Evolutionary conservation across 1,284 basidiomycete genomes (phyloP).

Genomic region (Athelia psychrophila): DNA sequence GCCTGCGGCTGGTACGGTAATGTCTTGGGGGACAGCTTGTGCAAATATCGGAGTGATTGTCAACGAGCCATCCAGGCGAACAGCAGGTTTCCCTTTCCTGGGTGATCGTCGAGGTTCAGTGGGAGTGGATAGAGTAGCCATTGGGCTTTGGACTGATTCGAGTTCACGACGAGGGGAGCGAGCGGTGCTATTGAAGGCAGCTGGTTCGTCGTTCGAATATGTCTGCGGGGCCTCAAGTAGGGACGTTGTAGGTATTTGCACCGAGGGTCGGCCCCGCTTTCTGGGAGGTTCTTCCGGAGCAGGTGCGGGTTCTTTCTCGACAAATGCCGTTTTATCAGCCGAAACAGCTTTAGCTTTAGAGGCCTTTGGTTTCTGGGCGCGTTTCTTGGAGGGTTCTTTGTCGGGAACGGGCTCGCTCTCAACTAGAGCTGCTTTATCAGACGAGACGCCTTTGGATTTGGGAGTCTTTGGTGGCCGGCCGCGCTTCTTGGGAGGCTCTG

Average conservation of each 20-base stretch:
- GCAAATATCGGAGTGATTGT: not conserved
- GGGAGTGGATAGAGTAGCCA: not conserved
- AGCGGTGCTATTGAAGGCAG: not conserved
- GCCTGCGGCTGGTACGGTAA: too few species aligned
- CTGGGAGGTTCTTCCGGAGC: slow-evolving; percentile 14
- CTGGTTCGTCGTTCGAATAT: not conserved
- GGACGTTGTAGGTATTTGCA: slow-evolving; percentile 11
- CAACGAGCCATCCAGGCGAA: not conserved
- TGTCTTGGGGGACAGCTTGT: too few species aligned
- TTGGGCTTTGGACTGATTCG: not conserved
- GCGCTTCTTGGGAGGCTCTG: slow-evolving; percentile 31
- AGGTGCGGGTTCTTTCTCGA: not conserved
- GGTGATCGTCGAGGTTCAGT: not conserved
- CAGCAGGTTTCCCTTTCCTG: not conserved
- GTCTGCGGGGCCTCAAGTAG: not conserved
- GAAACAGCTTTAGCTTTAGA: not conserved
- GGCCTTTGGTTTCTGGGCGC: not conserved
- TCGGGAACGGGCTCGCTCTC: slow-evolving; percentile 2
- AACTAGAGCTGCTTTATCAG: slow-evolving; percentile 9
- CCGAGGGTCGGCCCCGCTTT: slow-evolving; percentile 23
- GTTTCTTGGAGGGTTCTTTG: not conserved
- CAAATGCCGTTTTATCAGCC: slow-evolving; percentile 9
- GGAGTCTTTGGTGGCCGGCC: slow-evolving; percentile 30
- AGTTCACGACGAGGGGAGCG: not conserved
- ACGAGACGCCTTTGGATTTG: not conserved